Evolutionary conservation across 805 yeast species (phyloP), one percentile per base, ranked within the genome.

Genomic region (Yamadazyma sp.): DNA sequence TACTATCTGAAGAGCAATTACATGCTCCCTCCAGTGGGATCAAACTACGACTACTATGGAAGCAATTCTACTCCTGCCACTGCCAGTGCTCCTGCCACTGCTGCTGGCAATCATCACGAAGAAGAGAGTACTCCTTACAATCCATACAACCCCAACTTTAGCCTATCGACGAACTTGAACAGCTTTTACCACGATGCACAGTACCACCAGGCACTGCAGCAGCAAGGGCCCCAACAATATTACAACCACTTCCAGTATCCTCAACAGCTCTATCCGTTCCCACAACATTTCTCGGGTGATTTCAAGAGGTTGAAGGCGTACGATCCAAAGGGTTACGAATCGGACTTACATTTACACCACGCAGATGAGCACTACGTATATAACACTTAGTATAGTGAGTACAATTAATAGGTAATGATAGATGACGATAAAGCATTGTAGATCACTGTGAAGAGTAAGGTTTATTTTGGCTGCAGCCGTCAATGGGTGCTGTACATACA

Each of bases 1-100:
- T 24, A 26, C 8, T 35, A 35, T 16, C 30, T 21, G 24, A 35
- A 34, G 21, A 33, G 34, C 32, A 30, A 29, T 17, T 42, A 42
- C 17, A 42, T 32, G 16, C 36, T 43, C 42, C 25, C 43, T 7
- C 47, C 50, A 10, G 35, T 46, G 9, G 47, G 47, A 6, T 31
- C 39, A 2, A 41, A 41, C 24, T 41, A 43, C 13, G 47, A 46
- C 13, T 43, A 43, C 15, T 35, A 43, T 21, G 27, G 28, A 7
- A 17, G 26, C 14, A 28, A 17, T 15, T 23, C 28, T 3, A 29
- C 24, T 8, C 23, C 25, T 23, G 19, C 24, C 30, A 24, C 11
- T 9, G 26, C 33, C 15, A 20, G 11, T 30, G 9, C 28, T 7
- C 12, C n/a, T n/a, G n/a, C n/a, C n/a, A n/a, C n/a, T n/a, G n/a